phyloP scores from a whole-genome alignment of 352 stramenopile species.

The Pythium angustatum region DNA sequence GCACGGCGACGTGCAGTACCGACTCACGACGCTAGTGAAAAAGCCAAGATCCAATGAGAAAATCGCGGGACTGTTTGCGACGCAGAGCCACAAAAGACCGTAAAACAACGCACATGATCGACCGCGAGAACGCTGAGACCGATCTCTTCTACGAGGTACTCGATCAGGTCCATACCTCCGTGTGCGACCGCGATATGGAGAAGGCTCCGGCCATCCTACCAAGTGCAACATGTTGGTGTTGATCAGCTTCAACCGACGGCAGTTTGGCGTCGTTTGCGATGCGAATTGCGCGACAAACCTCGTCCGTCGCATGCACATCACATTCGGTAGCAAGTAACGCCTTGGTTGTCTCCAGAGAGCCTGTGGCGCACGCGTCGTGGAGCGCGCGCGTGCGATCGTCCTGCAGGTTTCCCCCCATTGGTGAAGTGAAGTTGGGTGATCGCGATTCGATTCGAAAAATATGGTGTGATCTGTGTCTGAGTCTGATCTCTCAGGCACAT shows the following conservation, averaged over 20 bases:
- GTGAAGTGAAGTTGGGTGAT: no score
- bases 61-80: no score
- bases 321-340: not conserved
- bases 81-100: not conserved
- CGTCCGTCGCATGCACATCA: conserved; percentile 2
- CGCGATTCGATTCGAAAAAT: not conserved
- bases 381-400: conserved; percentile 1
- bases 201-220: conserved; percentile 1
- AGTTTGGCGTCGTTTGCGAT: not conserved
- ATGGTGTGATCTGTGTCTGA: not conserved
- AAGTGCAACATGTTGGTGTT: not conserved
- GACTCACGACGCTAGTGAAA: conserved; percentile 16
- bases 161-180: not conserved
- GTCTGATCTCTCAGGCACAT: not conserved
- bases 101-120: conserved; percentile 1
- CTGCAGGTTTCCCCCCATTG: conserved; percentile 3
- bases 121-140: conserved; percentile 1
- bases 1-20: conserved; percentile 15
- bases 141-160: conserved; percentile 4
- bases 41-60: no score
- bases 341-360: not conserved
- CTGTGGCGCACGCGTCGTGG: not conserved
- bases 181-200: conserved; percentile 3
- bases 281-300: not conserved
- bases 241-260: not conserved